Percentiles rank a stretch among this genome's conserved stretches.
phyloP scores from a whole-genome alignment of 495 filamentous ascomycete species.

The Chaetomium cochliodes region DNA sequence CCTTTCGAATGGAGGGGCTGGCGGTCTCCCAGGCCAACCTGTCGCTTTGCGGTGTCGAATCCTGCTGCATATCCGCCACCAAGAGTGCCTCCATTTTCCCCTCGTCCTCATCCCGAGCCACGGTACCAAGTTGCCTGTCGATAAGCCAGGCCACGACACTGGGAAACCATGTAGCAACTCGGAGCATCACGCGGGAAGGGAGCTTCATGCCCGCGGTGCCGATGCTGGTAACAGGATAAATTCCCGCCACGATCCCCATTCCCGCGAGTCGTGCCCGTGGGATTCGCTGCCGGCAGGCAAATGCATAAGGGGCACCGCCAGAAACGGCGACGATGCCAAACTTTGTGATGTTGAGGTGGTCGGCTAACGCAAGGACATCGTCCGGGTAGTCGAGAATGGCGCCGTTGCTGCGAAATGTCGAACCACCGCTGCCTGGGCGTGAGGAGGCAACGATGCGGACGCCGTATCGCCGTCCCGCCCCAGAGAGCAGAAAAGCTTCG shows the following conservation, averaged over 20 bases:
- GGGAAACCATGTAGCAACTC: not conserved
- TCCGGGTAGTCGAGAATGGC: slow-evolving; percentile 9
- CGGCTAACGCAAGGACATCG: slow-evolving; percentile 2
- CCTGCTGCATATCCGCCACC: slow-evolving; percentile 7
- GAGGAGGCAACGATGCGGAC: slow-evolving; percentile 6
- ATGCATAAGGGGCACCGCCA: slow-evolving; percentile 9
- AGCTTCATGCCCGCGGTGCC: slow-evolving; percentile 10
- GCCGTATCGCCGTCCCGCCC: not conserved
- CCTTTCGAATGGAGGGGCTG: not conserved
- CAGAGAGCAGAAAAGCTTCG: slow-evolving; percentile 8
- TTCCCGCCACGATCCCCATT: slow-evolving; percentile 5
- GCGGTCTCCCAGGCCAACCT: slow-evolving; percentile 3
- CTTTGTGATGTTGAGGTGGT: not conserved
- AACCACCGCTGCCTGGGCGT: slow-evolving; percentile 10
- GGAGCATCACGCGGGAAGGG: not conserved
- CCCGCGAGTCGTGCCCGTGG: not conserved
- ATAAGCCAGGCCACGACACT: slow-evolving; percentile 3
- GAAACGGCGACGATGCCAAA: slow-evolving; percentile 13
- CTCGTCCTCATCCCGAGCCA: slow-evolving; percentile 9
- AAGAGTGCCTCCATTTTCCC: slow-evolving; percentile 1
- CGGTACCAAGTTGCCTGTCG: slow-evolving; percentile 1
- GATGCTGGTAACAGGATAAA: slow-evolving; percentile 2
- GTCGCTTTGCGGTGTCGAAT: not conserved
- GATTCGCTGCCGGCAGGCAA: slow-evolving; percentile 4
- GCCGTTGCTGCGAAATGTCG: not conserved